These are phyloP conservation scores for Atalantia buxifolia DNA, from an alignment of 345 rosid species.

Conservation along the genomic window DNA sequence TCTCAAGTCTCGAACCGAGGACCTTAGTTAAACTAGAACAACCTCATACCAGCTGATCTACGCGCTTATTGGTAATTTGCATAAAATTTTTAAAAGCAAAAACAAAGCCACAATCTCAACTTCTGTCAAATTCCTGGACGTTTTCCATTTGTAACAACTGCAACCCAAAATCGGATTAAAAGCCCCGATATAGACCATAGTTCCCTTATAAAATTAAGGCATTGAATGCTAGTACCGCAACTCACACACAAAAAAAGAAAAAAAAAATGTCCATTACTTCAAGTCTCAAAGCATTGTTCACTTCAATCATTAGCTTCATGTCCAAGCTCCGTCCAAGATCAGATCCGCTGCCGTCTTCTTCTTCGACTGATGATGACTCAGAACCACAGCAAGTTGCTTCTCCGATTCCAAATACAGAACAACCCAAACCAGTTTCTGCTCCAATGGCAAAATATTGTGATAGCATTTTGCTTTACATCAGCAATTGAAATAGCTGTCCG, in stretches of 20 bases:
- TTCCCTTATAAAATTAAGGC: too few species aligned
- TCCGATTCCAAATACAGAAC: neutral
- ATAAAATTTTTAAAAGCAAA: constrained; percentile 40
- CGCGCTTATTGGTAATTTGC: too few species aligned
- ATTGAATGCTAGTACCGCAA: too few species aligned
- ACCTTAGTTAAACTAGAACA: too few species aligned
- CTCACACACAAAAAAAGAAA: too few species aligned
- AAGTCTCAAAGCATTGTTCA: neutral
- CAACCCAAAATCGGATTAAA: too few species aligned
- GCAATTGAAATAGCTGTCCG: neutral
- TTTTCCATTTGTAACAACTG: too few species aligned
- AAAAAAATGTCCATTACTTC: neutral
- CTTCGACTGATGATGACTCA: neutral
- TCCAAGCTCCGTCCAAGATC: neutral
- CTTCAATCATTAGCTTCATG: neutral
- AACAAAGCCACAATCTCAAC: too few species aligned
- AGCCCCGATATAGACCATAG: too few species aligned
- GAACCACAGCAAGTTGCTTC: neutral
- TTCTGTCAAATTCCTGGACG: too few species aligned
- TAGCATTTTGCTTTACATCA: neutral
- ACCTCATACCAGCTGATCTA: too few species aligned
- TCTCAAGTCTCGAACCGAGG: too few species aligned
- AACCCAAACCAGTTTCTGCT: neutral
- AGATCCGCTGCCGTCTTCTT: neutral
- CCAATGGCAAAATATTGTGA: neutral